Percentiles rank a stretch among this genome's conserved stretches.
Conservation (phyloP, 345 rosid species). For the Rhodomyrtus tomentosa region DNA sequence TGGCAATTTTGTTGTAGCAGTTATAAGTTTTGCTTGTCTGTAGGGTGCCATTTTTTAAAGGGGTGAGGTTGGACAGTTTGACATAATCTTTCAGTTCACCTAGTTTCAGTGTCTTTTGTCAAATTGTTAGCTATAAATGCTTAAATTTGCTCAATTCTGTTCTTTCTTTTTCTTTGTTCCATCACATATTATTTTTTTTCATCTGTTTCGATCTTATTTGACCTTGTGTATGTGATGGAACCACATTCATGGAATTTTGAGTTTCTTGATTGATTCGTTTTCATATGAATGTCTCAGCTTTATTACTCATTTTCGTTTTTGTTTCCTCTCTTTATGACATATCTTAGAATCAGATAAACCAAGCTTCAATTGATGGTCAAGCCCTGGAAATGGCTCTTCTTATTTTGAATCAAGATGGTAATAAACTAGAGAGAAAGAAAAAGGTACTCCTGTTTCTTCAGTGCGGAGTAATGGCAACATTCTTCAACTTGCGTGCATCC, state of each 20-base stretch:
- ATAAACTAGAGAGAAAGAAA: constrained; percentile 40
- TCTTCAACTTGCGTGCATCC: not conserved
- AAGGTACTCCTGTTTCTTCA: constrained; percentile 38
- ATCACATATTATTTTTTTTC: not conserved
- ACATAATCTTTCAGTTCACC: not conserved
- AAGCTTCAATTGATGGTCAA: constrained; percentile 35
- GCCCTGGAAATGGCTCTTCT: constrained; percentile 69
- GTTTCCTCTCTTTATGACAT: constrained; percentile 15
- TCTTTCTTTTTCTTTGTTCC: not conserved
- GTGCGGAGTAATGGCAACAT: not conserved
- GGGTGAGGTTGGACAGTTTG: not conserved
- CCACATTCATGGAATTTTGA: not conserved
- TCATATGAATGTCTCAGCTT: not conserved
- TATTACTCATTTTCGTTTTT: not conserved
- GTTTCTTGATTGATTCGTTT: not conserved
- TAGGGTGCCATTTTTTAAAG: not conserved
- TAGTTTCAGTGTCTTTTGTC: not conserved
- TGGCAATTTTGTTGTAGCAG: not conserved
- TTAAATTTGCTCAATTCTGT: not conserved
- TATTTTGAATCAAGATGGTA: constrained; percentile 47
- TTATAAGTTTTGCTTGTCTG: not conserved
- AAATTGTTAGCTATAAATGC: not conserved
- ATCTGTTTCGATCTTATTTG: not conserved
- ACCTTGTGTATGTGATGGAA: not conserved
- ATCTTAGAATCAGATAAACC: constrained; percentile 48